phyloP scores from a whole-genome alignment of 2,329 filamentous ascomycete species.

The Leptographium procerum region DNA sequence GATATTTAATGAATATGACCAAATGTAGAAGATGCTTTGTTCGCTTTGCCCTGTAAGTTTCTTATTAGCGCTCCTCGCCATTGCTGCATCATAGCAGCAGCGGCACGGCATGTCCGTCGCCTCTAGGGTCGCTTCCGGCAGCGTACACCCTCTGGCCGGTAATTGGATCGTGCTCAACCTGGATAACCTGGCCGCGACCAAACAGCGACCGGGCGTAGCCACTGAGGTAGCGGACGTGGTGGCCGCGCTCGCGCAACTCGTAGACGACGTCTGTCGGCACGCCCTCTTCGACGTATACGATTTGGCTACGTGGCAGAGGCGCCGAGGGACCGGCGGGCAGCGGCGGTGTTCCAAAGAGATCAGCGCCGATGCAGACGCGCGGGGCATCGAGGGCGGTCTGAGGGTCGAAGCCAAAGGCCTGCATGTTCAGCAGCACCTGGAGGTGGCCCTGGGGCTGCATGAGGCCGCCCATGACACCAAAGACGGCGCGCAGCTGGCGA shows the following conservation, averaged over 20 bases:
- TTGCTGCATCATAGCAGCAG: background rate
- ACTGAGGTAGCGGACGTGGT: conserved; percentile 54
- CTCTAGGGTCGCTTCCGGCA: conserved; percentile 75
- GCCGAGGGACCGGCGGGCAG: conserved; percentile 26
- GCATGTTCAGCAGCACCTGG: conserved; percentile 80
- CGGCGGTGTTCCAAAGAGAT: conserved; percentile 24
- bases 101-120: conserved; percentile 49
- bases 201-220: conserved; percentile 59
- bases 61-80: too few relatives aligned
- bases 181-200: conserved; percentile 75
- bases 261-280: conserved; percentile 54
- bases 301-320: conserved; percentile 40
- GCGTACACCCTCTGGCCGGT: conserved; percentile 66
- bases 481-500: conserved; percentile 21
- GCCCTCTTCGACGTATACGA: conserved; percentile 70
- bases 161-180: conserved; percentile 53
- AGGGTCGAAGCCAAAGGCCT: conserved; percentile 67
- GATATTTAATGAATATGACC: background rate
- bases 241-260: conserved; percentile 55
- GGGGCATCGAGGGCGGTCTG: conserved; percentile 84
- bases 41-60: background rate
- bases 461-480: conserved; percentile 89
- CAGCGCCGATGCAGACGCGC: conserved; percentile 70
- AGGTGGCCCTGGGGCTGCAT: conserved; percentile 96
- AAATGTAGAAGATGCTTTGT: background rate